These are phyloP conservation scores for Tylopilus cervinicoccineus DNA, from an alignment of 768 basidiomycete species.

Conservation along the genomic window DNA sequence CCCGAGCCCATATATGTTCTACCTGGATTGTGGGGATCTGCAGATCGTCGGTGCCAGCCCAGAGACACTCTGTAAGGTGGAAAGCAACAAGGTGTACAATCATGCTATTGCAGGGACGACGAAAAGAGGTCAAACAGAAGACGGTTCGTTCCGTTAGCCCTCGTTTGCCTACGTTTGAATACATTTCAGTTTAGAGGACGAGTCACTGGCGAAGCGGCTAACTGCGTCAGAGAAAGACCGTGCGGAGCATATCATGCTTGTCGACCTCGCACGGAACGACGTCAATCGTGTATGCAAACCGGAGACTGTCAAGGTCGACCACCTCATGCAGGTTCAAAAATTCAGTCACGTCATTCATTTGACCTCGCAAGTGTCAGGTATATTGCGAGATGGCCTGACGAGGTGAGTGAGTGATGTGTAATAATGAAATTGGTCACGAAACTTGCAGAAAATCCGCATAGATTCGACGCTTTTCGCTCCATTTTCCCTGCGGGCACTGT, in stretches of 20 bases:
- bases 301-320: constrained; percentile 92
- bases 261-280: constrained; percentile 96
- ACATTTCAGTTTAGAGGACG: constrained; percentile 71
- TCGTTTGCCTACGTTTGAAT: constrained; percentile 4
- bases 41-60: constrained; percentile 98
- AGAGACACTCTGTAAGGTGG: constrained; percentile 95
- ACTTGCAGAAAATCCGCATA: constrained; percentile 27
- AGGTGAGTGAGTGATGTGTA: constrained; percentile 46
- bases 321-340: constrained; percentile 88
- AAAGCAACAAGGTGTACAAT: constrained; percentile 88
- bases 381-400: constrained; percentile 74
- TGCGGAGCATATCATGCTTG: constrained; percentile 98
- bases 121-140: constrained; percentile 75
- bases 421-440: not conserved
- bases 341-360: constrained; percentile 98
- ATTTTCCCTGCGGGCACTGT: constrained; percentile 99
- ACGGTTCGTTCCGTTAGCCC: constrained; percentile 53
- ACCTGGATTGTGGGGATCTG: constrained; percentile 87
- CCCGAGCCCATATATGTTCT: constrained; percentile 99
- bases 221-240: constrained; percentile 88
- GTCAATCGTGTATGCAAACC: constrained; percentile 97
- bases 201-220: constrained; percentile 66
- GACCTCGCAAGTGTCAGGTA: constrained; percentile 91
- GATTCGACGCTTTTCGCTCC: constrained; percentile 97
- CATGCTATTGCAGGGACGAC: constrained; percentile 98